Evolutionary conservation across 441 rosid species (phyloP), one percentile per base, ranked within the genome.

Genomic region (Aquilaria agallochum): DNA sequence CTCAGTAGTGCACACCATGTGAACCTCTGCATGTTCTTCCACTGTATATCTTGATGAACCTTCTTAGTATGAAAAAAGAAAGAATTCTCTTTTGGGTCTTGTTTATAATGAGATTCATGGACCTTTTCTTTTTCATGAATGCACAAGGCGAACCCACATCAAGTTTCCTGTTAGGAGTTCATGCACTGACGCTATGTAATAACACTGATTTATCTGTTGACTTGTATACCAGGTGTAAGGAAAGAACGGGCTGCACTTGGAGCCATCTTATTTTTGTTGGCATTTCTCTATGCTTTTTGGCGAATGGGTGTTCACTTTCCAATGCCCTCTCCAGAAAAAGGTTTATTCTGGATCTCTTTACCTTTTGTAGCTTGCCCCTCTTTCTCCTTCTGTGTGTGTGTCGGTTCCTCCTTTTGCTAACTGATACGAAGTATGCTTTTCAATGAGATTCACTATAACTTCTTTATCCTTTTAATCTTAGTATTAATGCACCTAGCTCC

Each of bases 261-360:
- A 70, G 99, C 98, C 71, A 71, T 92, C 71, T 65, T 95, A 62
- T 95, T 95, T 78, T 84, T 92, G 80, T 69, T 87, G 63, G 95
- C 90, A 31, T 95, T 88, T 76, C 94, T 95, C 36, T 95, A 95
- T 79, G 96, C 85, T 71, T 95, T 95, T 72, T 95, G 99, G 99
- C 97, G 99, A 75, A 87, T 92, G 99, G 98, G 99, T 67, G 76
- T 95, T 79, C 99, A 95, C 77, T 95, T 95, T 60, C 99, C 97
- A 50, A 95, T 95, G 98, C 98, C 97, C 74, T 90, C 98, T 1
- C 84, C 88, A 20, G 95, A 92, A 70, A 95, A 83, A 82, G 98
- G 99, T 92, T 66, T 58, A 10, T 58, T 34, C 45, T 40, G 45
- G 27, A 40, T 40, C 7, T 40, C 50, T 64, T 69, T 49, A 15